Evolutionary conservation across 345 rosid species (phyloP).

Genomic region (Murraya paniculata): DNA sequence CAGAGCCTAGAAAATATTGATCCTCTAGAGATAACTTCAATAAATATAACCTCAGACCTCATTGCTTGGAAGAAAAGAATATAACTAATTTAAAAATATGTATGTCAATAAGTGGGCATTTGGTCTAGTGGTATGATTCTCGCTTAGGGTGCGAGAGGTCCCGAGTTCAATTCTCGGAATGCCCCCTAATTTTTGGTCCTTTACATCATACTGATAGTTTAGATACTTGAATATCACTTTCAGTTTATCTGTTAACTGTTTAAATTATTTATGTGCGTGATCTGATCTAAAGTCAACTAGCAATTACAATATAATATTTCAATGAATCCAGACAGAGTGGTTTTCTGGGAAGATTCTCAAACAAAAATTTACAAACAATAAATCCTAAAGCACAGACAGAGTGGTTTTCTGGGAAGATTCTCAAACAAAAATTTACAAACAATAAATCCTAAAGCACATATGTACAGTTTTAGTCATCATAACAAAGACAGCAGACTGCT

Average conservation of each 20-base stretch:
- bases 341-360: neutral
- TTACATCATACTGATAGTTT: no score
- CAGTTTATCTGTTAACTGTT: no score
- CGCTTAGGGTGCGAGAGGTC: constrained; percentile 87
- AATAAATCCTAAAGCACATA: neutral
- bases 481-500: neutral
- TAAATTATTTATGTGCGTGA: neutral
- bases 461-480: no score
- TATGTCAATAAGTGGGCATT: constrained; percentile 38
- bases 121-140: constrained; percentile 92
- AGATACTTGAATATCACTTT: no score
- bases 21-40: neutral
- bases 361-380: neutral
- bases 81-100: neutral
- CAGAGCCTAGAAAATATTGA: neutral
- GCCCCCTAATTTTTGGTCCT: constrained; percentile 2
- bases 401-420: neutral
- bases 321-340: neutral
- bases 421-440: neutral
- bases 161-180: constrained; percentile 28
- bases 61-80: neutral
- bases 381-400: no score
- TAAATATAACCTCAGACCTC: neutral
- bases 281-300: neutral
- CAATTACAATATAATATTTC: neutral